These are phyloP conservation scores for Pseudogymnoascus pannorum DNA, from an alignment of 2,329 filamentous ascomycete genomes.

Conservation along the genomic window DNA sequence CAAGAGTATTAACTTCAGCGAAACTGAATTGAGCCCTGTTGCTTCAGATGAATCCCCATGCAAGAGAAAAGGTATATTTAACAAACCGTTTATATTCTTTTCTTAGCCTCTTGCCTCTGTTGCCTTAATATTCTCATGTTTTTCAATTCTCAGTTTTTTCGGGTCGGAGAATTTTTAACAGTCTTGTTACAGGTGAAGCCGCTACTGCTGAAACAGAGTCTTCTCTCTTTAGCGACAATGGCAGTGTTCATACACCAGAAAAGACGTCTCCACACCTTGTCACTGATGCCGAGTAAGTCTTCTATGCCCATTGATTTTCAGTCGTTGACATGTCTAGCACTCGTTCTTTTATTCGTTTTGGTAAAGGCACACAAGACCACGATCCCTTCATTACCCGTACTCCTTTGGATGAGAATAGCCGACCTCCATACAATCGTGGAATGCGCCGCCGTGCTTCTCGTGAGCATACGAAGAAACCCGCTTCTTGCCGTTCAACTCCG, in stretches of 20 bases:
- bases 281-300: background rate
- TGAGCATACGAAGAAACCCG: background rate
- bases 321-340: background rate
- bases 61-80: background rate
- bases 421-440: background rate
- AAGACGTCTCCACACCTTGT: background rate
- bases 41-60: background rate
- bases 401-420: background rate
- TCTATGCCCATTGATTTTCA: background rate
- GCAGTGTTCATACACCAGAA: background rate
- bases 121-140: too few relatives aligned
- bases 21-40: background rate
- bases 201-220: background rate
- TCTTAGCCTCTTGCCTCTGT: too few relatives aligned
- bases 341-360: background rate
- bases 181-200: background rate
- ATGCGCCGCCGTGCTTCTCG: background rate
- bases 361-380: background rate
- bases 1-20: background rate
- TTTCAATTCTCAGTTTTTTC: too few relatives aligned
- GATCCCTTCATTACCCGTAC: background rate
- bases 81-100: background rate
- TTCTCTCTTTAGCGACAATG: background rate
- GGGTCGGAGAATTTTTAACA: background rate
- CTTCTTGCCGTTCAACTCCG: background rate